phyloP scores from a whole-genome alignment of 495 filamentous ascomycete genomes.

The Staphylotrichum longicolle region DNA sequence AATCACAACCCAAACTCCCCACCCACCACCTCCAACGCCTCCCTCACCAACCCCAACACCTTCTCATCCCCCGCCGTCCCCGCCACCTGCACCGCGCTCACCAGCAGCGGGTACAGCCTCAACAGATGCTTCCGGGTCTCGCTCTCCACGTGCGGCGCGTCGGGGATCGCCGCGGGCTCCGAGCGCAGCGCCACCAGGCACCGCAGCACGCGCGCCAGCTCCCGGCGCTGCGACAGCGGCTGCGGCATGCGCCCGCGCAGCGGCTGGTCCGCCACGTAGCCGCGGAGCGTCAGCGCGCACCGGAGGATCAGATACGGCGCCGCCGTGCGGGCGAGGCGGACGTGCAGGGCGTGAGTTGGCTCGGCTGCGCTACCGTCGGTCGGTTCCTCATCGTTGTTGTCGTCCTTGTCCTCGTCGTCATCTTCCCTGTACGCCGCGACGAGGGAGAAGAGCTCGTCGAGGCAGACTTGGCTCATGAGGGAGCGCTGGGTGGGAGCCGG shows the following conservation, averaged over 20 bases:
- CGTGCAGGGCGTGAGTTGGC: conserved; percentile 35
- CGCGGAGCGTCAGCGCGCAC: conserved; percentile 70
- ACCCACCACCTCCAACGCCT: conserved; percentile 64
- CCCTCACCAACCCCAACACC: conserved; percentile 55
- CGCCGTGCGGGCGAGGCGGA: conserved; percentile 68
- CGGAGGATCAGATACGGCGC: conserved; percentile 84
- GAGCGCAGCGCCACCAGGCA: conserved; percentile 63
- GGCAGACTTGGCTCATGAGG: conserved; percentile 73
- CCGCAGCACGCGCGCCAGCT: conserved; percentile 68
- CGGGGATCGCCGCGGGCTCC: conserved; percentile 69
- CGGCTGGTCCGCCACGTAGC: conserved; percentile 89
- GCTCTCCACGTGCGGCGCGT: conserved; percentile 55
- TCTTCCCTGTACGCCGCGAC: conserved; percentile 43
- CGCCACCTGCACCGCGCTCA: conserved; percentile 66
- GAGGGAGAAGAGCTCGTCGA: conserved; percentile 78
- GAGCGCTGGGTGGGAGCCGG: conserved; percentile 60
- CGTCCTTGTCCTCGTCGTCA: conserved; percentile 6
- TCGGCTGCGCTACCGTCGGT: too few relatives aligned
- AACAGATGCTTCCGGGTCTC: conserved; percentile 68
- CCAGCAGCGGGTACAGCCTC: conserved; percentile 77
- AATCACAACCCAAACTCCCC: conserved; percentile 56
- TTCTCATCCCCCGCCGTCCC: conserved; percentile 61
- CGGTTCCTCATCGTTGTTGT: not conserved
- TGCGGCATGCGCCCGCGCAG: conserved; percentile 90
- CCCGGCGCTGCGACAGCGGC: conserved; percentile 74